phyloP scores from a whole-genome alignment of 108 stramenopile species.

The Discostella stelligeroides region DNA sequence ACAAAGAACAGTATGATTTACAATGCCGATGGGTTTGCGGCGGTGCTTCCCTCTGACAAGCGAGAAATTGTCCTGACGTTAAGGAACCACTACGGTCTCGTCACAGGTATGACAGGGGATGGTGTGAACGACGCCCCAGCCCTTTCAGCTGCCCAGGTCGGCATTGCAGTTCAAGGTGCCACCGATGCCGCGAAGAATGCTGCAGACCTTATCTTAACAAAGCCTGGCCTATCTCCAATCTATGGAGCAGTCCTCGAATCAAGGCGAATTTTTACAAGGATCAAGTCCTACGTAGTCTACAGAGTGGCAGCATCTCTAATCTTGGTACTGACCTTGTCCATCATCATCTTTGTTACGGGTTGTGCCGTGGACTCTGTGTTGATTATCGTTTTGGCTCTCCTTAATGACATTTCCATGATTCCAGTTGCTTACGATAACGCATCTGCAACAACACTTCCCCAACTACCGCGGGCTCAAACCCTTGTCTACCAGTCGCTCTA shows the following conservation, averaged over 20 bases:
- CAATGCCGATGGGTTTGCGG: constrained; percentile 78
- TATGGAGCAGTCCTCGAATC: constrained; percentile 78
- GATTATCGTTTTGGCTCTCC: constrained; percentile 80
- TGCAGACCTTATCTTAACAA: constrained; percentile 83
- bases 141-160: constrained; percentile 78
- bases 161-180: constrained; percentile 76
- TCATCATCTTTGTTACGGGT: constrained; percentile 65
- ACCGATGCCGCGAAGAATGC: constrained; percentile 93
- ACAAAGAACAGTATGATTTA: constrained; percentile 59
- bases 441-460: constrained; percentile 60
- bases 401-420: constrained; percentile 89
- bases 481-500: constrained; percentile 58
- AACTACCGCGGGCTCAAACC: constrained; percentile 49
- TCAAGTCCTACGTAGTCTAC: constrained; percentile 83
- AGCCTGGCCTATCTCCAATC: constrained; percentile 79
- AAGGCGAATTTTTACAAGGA: constrained; percentile 75
- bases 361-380: constrained; percentile 78
- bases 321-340: constrained; percentile 64
- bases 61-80: constrained; percentile 71
- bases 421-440: constrained; percentile 89
- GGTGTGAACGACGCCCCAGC: constrained; percentile 93
- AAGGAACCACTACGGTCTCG: constrained; percentile 63
- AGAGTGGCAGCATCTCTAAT: constrained; percentile 70
- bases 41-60: constrained; percentile 81
- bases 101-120: constrained; percentile 92